Evolutionary conservation across 1,284 basidiomycete species (phyloP).

Genomic region (Cryptococcus sp.): DNA sequence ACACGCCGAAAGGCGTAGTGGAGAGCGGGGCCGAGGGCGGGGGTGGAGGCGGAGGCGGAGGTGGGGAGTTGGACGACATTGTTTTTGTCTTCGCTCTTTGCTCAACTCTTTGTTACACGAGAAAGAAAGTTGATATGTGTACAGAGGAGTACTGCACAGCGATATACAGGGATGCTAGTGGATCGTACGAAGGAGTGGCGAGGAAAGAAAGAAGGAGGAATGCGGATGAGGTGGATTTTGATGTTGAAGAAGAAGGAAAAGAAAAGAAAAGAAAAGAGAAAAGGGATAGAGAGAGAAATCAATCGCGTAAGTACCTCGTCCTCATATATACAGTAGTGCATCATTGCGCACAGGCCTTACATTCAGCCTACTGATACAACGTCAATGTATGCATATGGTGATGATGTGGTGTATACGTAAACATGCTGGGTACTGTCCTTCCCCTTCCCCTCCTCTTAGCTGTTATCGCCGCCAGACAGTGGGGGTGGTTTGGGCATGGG

Average conservation of each 20-base stretch:
- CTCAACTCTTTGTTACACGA: too few species aligned
- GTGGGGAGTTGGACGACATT: background rate
- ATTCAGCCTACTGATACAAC: background rate
- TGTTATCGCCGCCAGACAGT: background rate
- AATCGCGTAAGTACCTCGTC: conserved; percentile 7
- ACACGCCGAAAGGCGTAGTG: background rate
- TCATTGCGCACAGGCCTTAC: conserved; percentile 6
- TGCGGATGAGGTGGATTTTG: background rate
- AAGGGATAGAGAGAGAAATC: conserved; percentile 9
- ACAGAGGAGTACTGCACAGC: background rate
- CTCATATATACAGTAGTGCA: background rate
- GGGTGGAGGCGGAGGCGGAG: background rate
- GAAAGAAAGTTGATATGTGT: background rate
- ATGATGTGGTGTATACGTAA: conserved; percentile 3
- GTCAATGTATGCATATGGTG: background rate
- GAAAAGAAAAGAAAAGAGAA: conserved; percentile 6
- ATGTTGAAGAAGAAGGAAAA: conserved; percentile 1
- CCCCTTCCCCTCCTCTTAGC: background rate
- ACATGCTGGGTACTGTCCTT: conserved; percentile 4
- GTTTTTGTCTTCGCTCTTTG: background rate
- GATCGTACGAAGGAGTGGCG: too few species aligned
- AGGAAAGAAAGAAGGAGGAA: conserved; percentile 1
- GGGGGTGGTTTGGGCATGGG: conserved; percentile 19
- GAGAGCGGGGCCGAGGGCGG: background rate
- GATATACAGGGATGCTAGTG: background rate